Evolutionary conservation across 805 yeast genomes (phyloP).

Genomic region (Barnettozyma vustinii): DNA sequence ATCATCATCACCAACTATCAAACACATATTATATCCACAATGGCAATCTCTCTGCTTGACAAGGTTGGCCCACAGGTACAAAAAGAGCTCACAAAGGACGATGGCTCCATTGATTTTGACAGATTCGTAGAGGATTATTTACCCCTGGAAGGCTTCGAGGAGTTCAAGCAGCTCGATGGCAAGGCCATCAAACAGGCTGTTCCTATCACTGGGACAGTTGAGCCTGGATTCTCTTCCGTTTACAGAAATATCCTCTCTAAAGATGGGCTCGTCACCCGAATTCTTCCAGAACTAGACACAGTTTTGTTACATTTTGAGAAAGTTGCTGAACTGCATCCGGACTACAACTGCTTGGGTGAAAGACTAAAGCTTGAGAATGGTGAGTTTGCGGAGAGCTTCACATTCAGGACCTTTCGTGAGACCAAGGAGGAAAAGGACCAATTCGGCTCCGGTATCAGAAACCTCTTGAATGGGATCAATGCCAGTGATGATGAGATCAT

Average conservation of each 20-base stretch:
- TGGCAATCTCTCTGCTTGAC: constrained; percentile 1
- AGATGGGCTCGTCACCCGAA: constrained; percentile 1
- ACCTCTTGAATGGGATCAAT: constrained; percentile 20
- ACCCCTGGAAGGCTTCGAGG: constrained; percentile 4
- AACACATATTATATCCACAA: not conserved
- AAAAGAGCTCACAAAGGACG: not conserved
- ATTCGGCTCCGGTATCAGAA: constrained; percentile 50
- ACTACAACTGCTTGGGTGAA: constrained; percentile 32
- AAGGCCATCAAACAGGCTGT: constrained; percentile 6
- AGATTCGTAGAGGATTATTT: not conserved
- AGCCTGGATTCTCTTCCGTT: constrained; percentile 8
- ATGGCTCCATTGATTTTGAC: constrained; percentile 1
- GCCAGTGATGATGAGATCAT: constrained; percentile 36
- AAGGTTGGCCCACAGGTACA: not conserved
- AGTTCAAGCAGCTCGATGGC: constrained; percentile 3
- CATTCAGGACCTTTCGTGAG: constrained; percentile 34
- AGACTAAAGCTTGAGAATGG: constrained; percentile 28
- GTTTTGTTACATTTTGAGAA: constrained; percentile 13
- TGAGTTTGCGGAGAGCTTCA: constrained; percentile 36
- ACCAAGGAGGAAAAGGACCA: constrained; percentile 36
- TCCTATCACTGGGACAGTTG: constrained; percentile 5
- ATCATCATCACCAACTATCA: no score
- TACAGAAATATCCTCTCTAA: constrained; percentile 7
- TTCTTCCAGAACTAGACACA: constrained; percentile 7
- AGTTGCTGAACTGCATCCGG: constrained; percentile 19